Evolutionary conservation across 441 rosid genomes (phyloP), one percentile per base, ranked within the genome.

Genomic region (Adansonia gregorii): DNA sequence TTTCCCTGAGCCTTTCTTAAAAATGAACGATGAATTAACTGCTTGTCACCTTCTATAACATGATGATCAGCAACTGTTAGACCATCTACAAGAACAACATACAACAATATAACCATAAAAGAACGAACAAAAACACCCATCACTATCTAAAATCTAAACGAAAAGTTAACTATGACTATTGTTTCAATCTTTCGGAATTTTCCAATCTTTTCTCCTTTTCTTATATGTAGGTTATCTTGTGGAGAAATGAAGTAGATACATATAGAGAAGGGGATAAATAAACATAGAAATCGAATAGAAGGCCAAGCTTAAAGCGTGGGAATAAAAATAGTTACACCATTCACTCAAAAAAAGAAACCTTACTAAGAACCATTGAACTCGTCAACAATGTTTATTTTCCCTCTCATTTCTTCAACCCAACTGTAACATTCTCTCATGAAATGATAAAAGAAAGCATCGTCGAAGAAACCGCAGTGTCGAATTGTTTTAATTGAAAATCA

Each of bases 251-350:
- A 46, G 11, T 46, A 27, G 35, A 27, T 27, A 27, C 35, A 46
- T 46, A 46, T 46, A 46, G 10, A 46, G 51, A 46, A 6, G 10
- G 51, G 51, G 8, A 27, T 19, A 58, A 19, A 4, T 58, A 19
- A 58, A 27, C 35, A 27, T 27, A 27, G 35, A 27, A 27, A 27
- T 27, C 35, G 35, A 56, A 58, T 58, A 22, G 9, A 58, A 58
- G 58, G 63, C 63, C 63, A 58, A 19, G 22, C 63, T 19, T 58
- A 58, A 20, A 58, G 63, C 10, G 63, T 7, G 63, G 31, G 63
- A 58, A 27, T 58, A 8, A 58, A 58, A 19, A 19, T 58, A 58
- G 63, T 58, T 2, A 8, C 31, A 58, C 63, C 63, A 10, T 19
- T 58, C 63, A 58, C 27, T 20, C 27, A 58, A 58, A 20, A 3